Evolutionary conservation across 768 basidiomycete species (phyloP), one percentile per base, ranked within the genome.

Genomic region (Mycena filopes): DNA sequence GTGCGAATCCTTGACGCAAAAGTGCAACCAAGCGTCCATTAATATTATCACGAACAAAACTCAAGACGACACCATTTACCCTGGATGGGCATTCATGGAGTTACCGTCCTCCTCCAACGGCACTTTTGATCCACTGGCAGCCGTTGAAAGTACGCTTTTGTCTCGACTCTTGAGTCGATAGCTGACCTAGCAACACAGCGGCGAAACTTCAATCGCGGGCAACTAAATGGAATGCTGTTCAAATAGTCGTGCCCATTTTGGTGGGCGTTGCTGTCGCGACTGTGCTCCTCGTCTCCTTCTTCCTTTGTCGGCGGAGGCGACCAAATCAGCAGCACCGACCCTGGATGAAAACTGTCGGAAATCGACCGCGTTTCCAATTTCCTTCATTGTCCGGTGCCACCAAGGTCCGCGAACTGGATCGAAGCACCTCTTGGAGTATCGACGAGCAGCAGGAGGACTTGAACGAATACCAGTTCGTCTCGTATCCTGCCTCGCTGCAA

Each of bases 381-480:
- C 68, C 64, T 48, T 38, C 64, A 15, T n/a, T 59, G 10, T 61
- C 55, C 16, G 58, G 62, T 23, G 36, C 26, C n/a, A n/a, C 29
- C 41, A 69, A 46, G 54, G 68, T 69, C 31, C 63, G 64, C 43
- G 60, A 62, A 48, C 12, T 60, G 49, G 28, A 66, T 26, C 64
- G 68, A 21, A 66, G 63, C 31, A 42, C 8, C 38, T 69, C 68
- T 9, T 69, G 68, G 68, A 69, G 61, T 36, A 69, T 69, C 41
- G 68, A 69, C 10, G 64, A 69, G 11, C 45, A 21, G 18, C 29
- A 66, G 16, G 64, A 65, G 56, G 41, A 41, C 9, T 18, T 69
- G 60, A 25, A 55, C 8, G 68, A 69, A 62, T 69, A 69, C 46
- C 55, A 69, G 56, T 66, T 69, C 47, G 68, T 69, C 12, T 69